phyloP scores from a whole-genome alignment of 225 moss, liverwort and hornwort species.

The Neckera pumila region DNA sequence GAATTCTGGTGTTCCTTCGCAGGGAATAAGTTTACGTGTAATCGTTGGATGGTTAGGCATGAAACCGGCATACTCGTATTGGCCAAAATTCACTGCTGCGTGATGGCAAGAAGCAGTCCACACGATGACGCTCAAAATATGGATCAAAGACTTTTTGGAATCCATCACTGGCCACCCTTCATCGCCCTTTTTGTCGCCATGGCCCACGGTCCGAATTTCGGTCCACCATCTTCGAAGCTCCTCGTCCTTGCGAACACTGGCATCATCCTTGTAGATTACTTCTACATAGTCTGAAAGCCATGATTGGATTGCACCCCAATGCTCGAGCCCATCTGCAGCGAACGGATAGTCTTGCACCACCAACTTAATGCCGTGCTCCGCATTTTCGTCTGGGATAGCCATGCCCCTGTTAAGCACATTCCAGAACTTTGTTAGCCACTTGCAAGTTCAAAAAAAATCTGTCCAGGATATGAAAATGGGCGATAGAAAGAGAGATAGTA shows the following conservation, averaged over 20 bases:
- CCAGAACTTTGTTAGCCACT: neutral
- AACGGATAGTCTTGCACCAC: conserved; percentile 63
- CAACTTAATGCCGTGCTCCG: conserved; percentile 32
- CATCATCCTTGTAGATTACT: conserved; percentile 18
- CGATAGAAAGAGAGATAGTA: neutral
- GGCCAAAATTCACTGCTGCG: conserved; percentile 64
- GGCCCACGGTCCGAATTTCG: conserved; percentile 44
- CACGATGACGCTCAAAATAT: conserved; percentile 32
- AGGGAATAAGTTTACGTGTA: conserved; percentile 43
- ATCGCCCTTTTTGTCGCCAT: conserved; percentile 35
- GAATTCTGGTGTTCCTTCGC: conserved; percentile 28
- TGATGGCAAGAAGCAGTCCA: conserved; percentile 60
- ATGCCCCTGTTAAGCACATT: conserved; percentile 38
- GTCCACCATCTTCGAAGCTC: conserved; percentile 64
- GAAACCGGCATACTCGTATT: conserved; percentile 60
- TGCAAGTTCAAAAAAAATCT: neutral
- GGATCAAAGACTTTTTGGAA: conserved; percentile 19
- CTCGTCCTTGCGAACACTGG: conserved; percentile 20
- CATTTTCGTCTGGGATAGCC: conserved; percentile 36
- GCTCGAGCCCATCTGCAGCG: conserved; percentile 52
- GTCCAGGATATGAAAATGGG: neutral
- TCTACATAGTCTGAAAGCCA: conserved; percentile 34
- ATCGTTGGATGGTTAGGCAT: conserved; percentile 49
- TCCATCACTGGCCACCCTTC: conserved; percentile 44
- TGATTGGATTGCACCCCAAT: conserved; percentile 24